Base-by-base conservation (phyloP, 176 grass and related monocot species). In the Alopecurus myosuroides region DNA sequence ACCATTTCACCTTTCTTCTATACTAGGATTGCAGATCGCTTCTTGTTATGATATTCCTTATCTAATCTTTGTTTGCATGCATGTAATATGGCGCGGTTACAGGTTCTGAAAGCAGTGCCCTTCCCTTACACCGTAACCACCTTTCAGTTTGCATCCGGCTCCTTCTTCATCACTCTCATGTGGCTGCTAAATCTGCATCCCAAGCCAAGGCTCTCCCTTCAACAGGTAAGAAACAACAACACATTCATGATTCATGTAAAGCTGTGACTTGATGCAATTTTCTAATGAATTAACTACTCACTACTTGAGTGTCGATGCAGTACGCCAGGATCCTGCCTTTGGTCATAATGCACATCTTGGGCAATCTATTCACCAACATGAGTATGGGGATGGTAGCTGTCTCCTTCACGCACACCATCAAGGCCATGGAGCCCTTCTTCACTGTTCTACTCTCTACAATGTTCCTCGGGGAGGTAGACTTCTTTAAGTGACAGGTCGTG, bases 391-490 rank as follows among this genome's bases (percentile, higher is more conserved):
- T 86, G 88, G 93, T 99, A 46, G 81, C 97, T 6, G 93, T 99
- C 80, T 99, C 97, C 11, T 99, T 96, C 89, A 99, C 97, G 2
- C 93, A 99, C 79, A 99, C 97, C 45, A 87, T 99, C 84, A 99
- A 96, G 84, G 93, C 97, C 55, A 90, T 94, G 88, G 97, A 99
- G 78, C 97, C 93, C 75, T 96, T 99, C 78, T 99, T 96, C 82
- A 92, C 97, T 3, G 91, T 99, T 34, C 42, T 99, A 34, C 91
- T 99, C 73, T 99, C 97, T 10, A 42, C 91, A 15, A 15, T 99
- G n/a, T 94, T 96, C 86, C 89, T 96, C 35, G 77, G 85, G 11
- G 62, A 86, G 97, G 97, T 42, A 28, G 18, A 55, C 45, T 37
- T 74, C 29, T 1, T 58, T 15, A n/a, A 31, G 3, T 15, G 10